Evolutionary conservation across 768 basidiomycete genomes (phyloP).

Genomic region (Suillus luteus): DNA sequence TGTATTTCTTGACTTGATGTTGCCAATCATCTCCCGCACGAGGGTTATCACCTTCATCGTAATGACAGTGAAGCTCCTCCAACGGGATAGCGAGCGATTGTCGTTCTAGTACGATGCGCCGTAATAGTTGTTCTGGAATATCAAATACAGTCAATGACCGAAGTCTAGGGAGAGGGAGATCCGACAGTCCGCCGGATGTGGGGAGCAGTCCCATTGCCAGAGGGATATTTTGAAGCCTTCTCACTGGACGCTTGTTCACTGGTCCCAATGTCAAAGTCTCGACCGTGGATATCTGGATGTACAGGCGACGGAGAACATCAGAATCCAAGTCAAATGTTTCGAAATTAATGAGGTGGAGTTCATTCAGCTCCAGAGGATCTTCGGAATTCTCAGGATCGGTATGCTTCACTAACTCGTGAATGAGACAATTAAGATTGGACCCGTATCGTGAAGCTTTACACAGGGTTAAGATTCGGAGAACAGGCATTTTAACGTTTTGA

Average conservation of each 20-base stretch:
- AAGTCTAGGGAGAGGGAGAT: conserved; percentile 1
- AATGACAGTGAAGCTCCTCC: neutral
- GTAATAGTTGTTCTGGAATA: neutral
- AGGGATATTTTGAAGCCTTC: neutral
- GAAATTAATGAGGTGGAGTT: conserved; percentile 1
- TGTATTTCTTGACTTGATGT: neutral
- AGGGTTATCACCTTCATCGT: neutral
- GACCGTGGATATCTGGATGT: neutral
- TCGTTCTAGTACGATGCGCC: neutral
- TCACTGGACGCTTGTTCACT: too few species aligned
- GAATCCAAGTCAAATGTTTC: accelerated
- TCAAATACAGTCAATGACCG: neutral
- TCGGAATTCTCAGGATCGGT: neutral
- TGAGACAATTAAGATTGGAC: neutral
- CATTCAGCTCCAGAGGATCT: neutral
- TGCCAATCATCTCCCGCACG: neutral
- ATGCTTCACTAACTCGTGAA: neutral
- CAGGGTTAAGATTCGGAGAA: neutral
- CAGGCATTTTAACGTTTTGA: neutral
- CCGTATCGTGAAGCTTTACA: too few species aligned
- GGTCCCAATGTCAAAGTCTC: neutral
- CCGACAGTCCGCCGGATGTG: neutral
- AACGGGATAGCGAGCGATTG: neutral
- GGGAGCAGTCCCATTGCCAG: neutral
- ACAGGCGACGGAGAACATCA: neutral